phyloP scores from a whole-genome alignment of 306 rosid genomes.

The Cucurbita ficifolia region DNA sequence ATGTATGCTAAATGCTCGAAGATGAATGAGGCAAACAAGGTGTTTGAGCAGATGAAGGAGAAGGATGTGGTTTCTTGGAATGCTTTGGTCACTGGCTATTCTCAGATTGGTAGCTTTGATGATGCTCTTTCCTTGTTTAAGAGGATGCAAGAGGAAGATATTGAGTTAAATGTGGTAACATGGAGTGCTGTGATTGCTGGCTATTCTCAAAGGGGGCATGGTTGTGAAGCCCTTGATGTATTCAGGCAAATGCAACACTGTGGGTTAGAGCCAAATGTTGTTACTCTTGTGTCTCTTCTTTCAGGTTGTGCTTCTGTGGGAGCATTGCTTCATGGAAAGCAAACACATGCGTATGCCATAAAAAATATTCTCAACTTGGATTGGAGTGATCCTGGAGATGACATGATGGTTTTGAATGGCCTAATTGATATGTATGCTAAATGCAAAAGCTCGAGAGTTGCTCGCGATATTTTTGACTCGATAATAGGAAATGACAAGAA shows the following conservation, averaged over 20 bases:
- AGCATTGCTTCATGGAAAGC: conserved; percentile 55
- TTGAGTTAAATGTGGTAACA: conserved; percentile 64
- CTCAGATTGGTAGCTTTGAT: conserved; percentile 54
- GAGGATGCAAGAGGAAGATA: conserved; percentile 45
- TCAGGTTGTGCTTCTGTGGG: conserved; percentile 72
- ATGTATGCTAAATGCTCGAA: conserved; percentile 66
- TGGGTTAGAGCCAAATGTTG: conserved; percentile 46
- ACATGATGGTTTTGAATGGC: conserved; percentile 60
- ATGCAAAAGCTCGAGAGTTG: conserved; percentile 35
- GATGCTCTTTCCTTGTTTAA: conserved; percentile 41
- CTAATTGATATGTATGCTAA: conserved; percentile 85
- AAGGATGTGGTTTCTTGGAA: conserved; percentile 93
- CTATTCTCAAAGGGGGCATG: conserved; percentile 59
- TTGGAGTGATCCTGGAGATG: conserved; percentile 25
- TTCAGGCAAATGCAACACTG: conserved; percentile 50
- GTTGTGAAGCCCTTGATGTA: conserved; percentile 50
- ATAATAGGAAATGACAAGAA: conserved; percentile 30
- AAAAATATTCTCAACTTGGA: conserved; percentile 32
- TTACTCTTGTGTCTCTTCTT: conserved; percentile 67
- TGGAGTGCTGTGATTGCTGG: conserved; percentile 83
- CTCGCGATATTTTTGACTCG: conserved; percentile 41
- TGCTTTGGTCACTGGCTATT: conserved; percentile 75
- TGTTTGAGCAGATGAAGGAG: conserved; percentile 45
- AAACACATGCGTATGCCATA: conserved; percentile 57
- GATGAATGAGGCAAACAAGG: conserved; percentile 54